Conservation (phyloP, 306 rosid genomes). For the Dalbergia cultrata region DNA sequence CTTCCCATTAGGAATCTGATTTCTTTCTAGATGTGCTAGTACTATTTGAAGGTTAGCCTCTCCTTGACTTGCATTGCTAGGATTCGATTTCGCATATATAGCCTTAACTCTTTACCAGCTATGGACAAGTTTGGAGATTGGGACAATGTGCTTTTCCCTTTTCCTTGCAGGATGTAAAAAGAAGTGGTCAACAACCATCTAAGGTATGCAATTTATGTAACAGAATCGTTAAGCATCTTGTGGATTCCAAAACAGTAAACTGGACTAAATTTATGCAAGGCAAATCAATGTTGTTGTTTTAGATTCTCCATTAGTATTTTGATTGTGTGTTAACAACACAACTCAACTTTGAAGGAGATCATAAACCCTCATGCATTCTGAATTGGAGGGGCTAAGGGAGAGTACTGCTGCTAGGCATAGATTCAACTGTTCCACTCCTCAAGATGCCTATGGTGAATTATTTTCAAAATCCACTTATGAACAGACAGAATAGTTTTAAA, state of each 20-base stretch:
- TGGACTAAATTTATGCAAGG: constrained; percentile 8
- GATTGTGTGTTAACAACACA: background rate
- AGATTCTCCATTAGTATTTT: background rate
- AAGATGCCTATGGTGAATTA: background rate
- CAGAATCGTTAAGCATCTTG: background rate
- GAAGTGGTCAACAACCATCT: constrained; percentile 54
- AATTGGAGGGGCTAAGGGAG: constrained; percentile 11
- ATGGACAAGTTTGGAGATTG: constrained; percentile 37
- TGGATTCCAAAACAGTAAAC: background rate
- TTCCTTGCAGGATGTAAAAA: constrained; percentile 51
- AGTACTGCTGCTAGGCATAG: background rate
- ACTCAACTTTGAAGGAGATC: background rate
- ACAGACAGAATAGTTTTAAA: background rate
- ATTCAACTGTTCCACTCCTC: constrained; percentile 8
- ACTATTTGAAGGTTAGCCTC: background rate
- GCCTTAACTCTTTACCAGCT: background rate
- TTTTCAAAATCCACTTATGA: background rate
- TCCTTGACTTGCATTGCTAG: background rate
- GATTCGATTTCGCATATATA: background rate
- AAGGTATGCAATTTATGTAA: constrained; percentile 54
- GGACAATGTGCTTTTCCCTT: constrained; percentile 6
- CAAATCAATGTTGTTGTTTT: background rate
- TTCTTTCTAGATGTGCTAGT: background rate
- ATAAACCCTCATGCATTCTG: constrained; percentile 23
- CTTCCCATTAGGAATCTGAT: too few species aligned